phyloP scores from a whole-genome alignment of 2,329 filamentous ascomycete species.

The Raffaelea albimanens region DNA sequence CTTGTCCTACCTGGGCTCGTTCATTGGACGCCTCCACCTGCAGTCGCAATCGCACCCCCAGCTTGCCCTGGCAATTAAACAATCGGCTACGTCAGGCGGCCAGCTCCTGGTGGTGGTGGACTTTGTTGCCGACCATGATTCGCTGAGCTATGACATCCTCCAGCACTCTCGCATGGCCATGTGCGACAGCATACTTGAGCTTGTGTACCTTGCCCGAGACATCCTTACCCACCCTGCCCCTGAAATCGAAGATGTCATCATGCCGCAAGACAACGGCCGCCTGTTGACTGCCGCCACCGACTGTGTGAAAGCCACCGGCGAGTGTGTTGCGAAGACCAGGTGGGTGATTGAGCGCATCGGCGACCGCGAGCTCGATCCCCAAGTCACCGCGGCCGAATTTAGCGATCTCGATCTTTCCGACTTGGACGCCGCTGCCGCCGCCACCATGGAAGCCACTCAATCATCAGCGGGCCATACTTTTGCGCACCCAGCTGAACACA shows the following conservation, averaged over 20 bases:
- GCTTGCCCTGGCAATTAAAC: constrained; percentile 70
- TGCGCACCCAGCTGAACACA: too few species aligned
- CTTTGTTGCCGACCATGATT: constrained; percentile 70
- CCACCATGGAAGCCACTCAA: neutral
- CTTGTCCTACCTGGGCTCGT: constrained; percentile 81
- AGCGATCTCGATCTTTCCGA: constrained; percentile 45
- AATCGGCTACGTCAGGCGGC: constrained; percentile 73
- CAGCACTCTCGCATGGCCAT: constrained; percentile 63
- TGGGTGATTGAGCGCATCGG: constrained; percentile 79
- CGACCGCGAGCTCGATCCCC: constrained; percentile 80
- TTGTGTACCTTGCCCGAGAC: constrained; percentile 73
- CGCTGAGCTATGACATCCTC: constrained; percentile 55
- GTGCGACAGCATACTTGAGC: constrained; percentile 68
- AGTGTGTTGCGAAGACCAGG: constrained; percentile 82
- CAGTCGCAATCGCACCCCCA: constrained; percentile 87
- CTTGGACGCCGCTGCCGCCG: constrained; percentile 26
- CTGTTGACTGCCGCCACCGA: constrained; percentile 72
- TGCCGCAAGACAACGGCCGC: constrained; percentile 68
- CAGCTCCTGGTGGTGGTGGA: constrained; percentile 73
- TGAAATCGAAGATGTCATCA: constrained; percentile 67
- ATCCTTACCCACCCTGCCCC: constrained; percentile 61
- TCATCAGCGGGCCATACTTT: too few species aligned
- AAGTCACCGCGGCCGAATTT: constrained; percentile 37
- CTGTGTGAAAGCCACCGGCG: constrained; percentile 82
- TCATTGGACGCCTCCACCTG: constrained; percentile 81